Evolutionary conservation across 2,329 filamentous ascomycete genomes (phyloP), one percentile per base, ranked within the genome.

Genomic region (Aspergillus felis): DNA sequence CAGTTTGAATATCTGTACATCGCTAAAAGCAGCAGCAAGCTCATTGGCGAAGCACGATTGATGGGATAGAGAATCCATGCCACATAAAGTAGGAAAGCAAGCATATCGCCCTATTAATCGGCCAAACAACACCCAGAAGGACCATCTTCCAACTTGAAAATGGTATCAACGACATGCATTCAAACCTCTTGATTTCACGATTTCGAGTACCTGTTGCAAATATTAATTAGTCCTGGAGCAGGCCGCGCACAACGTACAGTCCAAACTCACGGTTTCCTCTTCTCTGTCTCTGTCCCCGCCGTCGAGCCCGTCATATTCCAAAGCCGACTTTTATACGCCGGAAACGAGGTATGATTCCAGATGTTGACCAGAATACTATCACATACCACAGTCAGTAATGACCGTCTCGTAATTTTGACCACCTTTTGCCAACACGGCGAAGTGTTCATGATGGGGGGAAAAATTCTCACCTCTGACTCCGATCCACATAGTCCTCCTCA

Each of bases 401-500:
- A 35, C 17, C 6, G 24, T 25, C 29, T 32, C n/a, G 2, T 9
- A 17, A n/a, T n/a, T 1, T 27, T 20, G 9, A 27, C n/a, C 20
- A 35, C 41, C 10, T 38, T 48, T 20, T 53, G 48, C 35, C 17
- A 17, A 54, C 7, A 32, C 29, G 32, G 14, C 2, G 14, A 17
- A 35, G 32, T 35, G 12, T 17, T 4, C 12, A 32, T 32, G 3
- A 32, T 2, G 24, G 24, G 24, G 24, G 6, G 24, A 8, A n/a
- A 38, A 29, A 50, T 41, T 64, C 65, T 28, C 63, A 81, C 79
- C 76, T 82, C 72, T 87, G 85, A 50, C 82, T 85, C 69, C 74
- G 79, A 67, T 87, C 84, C 62, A 81, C 79, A 64, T 85, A 84
- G 35, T 82, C 78, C 74, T 87, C 85, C 4, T 80, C 76, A 27